Conservation (phyloP, 1,284 basidiomycete species). For the Athelia psychrophila region DNA sequence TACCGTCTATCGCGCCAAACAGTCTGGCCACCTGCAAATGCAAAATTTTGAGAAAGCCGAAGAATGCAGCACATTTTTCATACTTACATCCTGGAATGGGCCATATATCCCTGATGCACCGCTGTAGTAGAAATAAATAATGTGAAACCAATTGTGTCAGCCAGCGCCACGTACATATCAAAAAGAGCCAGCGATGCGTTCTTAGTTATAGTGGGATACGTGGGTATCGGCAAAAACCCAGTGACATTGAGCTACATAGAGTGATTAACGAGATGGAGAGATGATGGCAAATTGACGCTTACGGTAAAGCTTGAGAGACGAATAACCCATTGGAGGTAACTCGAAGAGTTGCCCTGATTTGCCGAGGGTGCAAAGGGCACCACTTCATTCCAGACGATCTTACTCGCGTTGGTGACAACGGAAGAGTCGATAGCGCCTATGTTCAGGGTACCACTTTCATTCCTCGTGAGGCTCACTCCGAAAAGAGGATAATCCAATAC, state of each 20-base stretch:
- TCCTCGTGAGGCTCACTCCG: constrained; percentile 59
- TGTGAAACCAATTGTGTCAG: constrained; percentile 2
- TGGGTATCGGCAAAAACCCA: constrained; percentile 54
- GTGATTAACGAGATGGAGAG: constrained; percentile 1
- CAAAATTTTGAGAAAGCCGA: constrained; percentile 1
- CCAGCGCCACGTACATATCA: constrained; percentile 55
- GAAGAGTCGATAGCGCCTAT: constrained; percentile 71
- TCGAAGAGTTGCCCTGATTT: constrained; percentile 53
- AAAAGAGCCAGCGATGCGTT: constrained; percentile 70
- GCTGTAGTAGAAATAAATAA: constrained; percentile 31
- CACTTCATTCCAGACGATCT: constrained; percentile 71
- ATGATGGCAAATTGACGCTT: constrained; percentile 13
- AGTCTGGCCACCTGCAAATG: constrained; percentile 61
- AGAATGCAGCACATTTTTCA: neutral
- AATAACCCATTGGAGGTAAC: constrained; percentile 82
- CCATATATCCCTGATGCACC: constrained; percentile 80
- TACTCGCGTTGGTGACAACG: constrained; percentile 54
- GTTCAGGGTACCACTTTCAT: constrained; percentile 53
- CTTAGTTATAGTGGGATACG: constrained; percentile 58
- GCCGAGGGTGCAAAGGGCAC: constrained; percentile 67
- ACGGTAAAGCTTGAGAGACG: constrained; percentile 61
- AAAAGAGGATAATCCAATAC: constrained; percentile 71
- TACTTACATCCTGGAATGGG: constrained; percentile 72
- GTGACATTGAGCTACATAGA: constrained; percentile 59
- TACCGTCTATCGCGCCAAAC: constrained; percentile 59